Conservation (phyloP, 2,329 filamentous ascomycete genomes). For the Albifimbria verrucaria region DNA sequence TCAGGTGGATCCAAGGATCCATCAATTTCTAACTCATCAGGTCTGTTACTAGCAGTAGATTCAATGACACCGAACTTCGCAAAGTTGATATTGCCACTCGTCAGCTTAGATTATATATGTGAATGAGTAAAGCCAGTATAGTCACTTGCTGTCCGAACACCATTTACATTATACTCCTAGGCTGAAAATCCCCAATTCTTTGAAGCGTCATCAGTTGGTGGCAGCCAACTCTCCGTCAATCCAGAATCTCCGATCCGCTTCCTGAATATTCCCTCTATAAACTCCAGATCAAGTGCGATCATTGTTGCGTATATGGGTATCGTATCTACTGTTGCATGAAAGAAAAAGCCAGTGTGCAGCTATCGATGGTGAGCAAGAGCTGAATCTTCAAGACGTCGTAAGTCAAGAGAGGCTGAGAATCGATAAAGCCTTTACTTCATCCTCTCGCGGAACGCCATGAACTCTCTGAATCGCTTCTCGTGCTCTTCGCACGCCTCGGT, state of each 20-base stretch:
- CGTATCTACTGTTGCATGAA: not conserved
- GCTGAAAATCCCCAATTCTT: no score
- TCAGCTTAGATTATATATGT: no score
- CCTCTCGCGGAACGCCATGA: constrained; percentile 45
- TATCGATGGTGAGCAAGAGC: not conserved
- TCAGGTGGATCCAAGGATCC: no score
- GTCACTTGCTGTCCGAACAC: no score
- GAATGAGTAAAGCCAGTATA: no score
- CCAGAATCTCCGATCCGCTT: not conserved
- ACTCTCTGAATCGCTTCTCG: constrained; percentile 54
- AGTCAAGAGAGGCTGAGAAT: constrained; percentile 5
- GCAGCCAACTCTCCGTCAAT: no score
- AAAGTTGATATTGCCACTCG: no score
- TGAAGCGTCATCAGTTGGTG: no score
- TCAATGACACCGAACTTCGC: no score
- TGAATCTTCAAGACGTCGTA: not conserved
- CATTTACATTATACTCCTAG: no score
- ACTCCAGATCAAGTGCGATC: constrained; percentile 5
- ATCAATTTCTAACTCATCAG: no score
- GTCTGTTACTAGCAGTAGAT: no score
- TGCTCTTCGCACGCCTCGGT: constrained; percentile 57
- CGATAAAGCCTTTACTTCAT: constrained; percentile 30
- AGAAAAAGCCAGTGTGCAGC: not conserved
- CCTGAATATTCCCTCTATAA: not conserved
- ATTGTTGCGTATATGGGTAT: constrained; percentile 7